phyloP scores from a whole-genome alignment of 257 asterid genomes.

The Oldenlandia corymbosa region DNA sequence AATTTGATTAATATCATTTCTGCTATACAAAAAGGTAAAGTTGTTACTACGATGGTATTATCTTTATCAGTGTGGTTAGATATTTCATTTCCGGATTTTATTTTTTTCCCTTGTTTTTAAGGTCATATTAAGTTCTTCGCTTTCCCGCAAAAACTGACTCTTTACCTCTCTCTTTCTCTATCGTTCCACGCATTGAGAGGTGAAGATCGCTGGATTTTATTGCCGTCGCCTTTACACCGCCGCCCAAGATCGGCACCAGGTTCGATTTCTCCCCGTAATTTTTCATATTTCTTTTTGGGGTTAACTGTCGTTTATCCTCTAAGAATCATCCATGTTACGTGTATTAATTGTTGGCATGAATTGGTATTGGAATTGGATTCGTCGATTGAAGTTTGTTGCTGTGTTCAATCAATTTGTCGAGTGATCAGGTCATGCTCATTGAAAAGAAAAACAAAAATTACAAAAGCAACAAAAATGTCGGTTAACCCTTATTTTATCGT shows the following conservation, averaged over 20 bases:
- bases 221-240: constrained; percentile 12
- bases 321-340: neutral
- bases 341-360: neutral
- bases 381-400: neutral
- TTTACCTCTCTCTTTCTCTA: constrained; percentile 6
- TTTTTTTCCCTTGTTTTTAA: neutral
- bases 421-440: neutral
- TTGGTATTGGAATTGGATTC: neutral
- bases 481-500: neutral
- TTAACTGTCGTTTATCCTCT: neutral
- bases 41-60: neutral
- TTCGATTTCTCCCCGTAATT: neutral
- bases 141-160: constrained; percentile 35
- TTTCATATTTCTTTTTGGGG: neutral
- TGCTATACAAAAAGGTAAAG: constrained; percentile 5
- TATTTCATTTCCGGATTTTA: neutral
- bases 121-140: constrained; percentile 8
- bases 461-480: neutral
- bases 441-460: neutral
- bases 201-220: constrained; percentile 15
- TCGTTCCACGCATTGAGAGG: constrained; percentile 9
- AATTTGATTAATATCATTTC: no score
- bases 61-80: neutral
- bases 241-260: constrained; percentile 12
- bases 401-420: neutral